These are phyloP conservation scores for Sphaceloma murrayae DNA, from an alignment of 2,329 filamentous ascomycete species.

Conservation along the genomic window DNA sequence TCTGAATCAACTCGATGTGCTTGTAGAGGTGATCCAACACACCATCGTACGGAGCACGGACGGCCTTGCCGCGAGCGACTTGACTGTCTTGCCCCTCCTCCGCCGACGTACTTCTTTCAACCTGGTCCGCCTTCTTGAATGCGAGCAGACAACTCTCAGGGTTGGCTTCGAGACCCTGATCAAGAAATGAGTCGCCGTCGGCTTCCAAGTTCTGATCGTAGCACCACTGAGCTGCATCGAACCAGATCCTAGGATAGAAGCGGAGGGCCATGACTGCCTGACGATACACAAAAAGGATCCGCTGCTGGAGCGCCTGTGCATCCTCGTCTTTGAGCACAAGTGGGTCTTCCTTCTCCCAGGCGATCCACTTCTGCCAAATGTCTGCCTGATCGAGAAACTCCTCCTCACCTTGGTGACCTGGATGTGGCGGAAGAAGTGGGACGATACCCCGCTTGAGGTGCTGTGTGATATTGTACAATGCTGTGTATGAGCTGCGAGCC, in stretches of 20 bases:
- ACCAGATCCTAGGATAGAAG: constrained; percentile 95
- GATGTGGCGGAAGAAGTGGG: constrained; percentile 70
- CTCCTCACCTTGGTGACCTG: constrained; percentile 75
- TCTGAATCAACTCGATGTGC: constrained; percentile 61
- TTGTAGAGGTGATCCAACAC: constrained; percentile 82
- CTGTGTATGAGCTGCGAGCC: constrained; percentile 79
- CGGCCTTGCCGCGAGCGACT: constrained; percentile 56
- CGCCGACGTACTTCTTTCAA: constrained; percentile 67
- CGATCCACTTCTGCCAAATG: constrained; percentile 87
- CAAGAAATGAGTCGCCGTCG: constrained; percentile 69
- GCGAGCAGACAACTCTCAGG: constrained; percentile 87
- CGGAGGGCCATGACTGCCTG: constrained; percentile 86
- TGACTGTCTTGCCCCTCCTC: constrained; percentile 60
- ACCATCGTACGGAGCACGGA: constrained; percentile 74
- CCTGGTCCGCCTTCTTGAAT: constrained; percentile 77
- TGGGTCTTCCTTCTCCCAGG: constrained; percentile 90
- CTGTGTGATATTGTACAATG: constrained; percentile 78
- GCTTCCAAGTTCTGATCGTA: constrained; percentile 63
- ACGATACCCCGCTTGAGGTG: constrained; percentile 67
- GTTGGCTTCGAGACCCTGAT: constrained; percentile 76
- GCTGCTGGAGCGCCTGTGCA: constrained; percentile 59
- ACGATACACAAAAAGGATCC: constrained; percentile 83
- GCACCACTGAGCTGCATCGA: constrained; percentile 87
- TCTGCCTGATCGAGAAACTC: constrained; percentile 78
- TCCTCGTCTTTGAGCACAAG: constrained; percentile 80